Conservation (phyloP, 192 early-diverging fungal genomes). For the Podila epicladia region DNA sequence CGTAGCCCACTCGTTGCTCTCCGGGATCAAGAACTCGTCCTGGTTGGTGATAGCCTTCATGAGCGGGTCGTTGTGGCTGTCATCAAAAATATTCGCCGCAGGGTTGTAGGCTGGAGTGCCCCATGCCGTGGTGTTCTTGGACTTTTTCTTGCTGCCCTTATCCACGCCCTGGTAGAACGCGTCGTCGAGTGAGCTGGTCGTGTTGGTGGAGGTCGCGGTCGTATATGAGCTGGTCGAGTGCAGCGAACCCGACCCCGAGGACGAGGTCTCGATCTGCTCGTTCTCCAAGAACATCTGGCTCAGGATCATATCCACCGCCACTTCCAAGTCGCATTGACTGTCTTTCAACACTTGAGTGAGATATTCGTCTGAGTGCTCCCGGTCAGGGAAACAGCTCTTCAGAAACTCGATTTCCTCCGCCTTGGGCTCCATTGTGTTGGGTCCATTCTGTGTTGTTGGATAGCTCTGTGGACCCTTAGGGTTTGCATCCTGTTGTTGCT, state of each 20-base stretch:
- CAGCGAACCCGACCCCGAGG: slow-evolving; percentile 33
- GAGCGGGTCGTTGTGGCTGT: slow-evolving; percentile 18
- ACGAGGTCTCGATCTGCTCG: slow-evolving; percentile 42
- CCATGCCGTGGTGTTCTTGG: slow-evolving; percentile 9
- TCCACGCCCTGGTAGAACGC: slow-evolving; percentile 17
- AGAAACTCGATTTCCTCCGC: slow-evolving; percentile 40
- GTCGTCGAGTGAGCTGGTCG: slow-evolving; percentile 27
- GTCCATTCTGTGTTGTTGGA: neutral
- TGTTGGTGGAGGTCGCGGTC: slow-evolving; percentile 6
- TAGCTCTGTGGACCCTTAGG: too few species aligned
- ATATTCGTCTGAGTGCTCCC: slow-evolving; percentile 39
- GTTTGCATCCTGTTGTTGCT: neutral
- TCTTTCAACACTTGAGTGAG: slow-evolving; percentile 28
- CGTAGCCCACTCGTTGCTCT: slow-evolving; percentile 48
- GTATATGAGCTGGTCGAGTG: slow-evolving; percentile 11
- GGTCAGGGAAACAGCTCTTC: slow-evolving; percentile 43
- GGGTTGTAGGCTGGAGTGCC: slow-evolving; percentile 4
- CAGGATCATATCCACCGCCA: slow-evolving; percentile 35
- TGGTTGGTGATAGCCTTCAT: slow-evolving; percentile 21
- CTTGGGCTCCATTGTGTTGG: neutral
- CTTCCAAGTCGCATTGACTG: slow-evolving; percentile 23
- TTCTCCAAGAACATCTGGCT: slow-evolving; percentile 51
- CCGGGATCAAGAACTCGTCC: slow-evolving; percentile 47
- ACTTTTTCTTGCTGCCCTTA: slow-evolving; percentile 17
- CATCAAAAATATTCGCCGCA: neutral